A percentile compares a stretch with the other conserved stretches of the same genome.
These are phyloP conservation scores for Paraconiothyrium sp. DNA, from an alignment of 2,329 filamentous ascomycete species.

Conservation along the genomic window DNA sequence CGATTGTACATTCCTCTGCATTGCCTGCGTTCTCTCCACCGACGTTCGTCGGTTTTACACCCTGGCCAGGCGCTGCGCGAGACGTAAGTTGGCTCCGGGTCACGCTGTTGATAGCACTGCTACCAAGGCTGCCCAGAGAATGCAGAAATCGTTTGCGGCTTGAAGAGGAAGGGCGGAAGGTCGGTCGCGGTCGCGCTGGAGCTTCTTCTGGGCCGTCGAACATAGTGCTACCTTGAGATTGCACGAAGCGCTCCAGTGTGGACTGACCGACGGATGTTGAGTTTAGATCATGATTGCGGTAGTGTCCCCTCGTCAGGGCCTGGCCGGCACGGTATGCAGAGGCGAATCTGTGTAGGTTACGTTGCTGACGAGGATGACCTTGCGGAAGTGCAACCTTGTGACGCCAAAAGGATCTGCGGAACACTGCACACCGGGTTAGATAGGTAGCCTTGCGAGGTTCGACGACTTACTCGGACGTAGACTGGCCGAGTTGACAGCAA, in stretches of 20 bases:
- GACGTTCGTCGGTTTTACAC: neutral
- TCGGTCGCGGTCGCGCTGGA: neutral
- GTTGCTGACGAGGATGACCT: neutral
- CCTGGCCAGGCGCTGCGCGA: neutral
- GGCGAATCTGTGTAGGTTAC: neutral
- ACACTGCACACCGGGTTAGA: constrained; percentile 10
- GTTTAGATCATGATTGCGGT: neutral
- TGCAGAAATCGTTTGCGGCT: neutral
- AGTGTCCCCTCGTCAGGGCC: neutral
- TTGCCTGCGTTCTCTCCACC: neutral
- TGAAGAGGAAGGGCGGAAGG: neutral
- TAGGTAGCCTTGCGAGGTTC: neutral
- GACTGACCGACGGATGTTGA: constrained; percentile 2
- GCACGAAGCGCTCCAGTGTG: constrained; percentile 1
- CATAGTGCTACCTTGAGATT: constrained; percentile 1
- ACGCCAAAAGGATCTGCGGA: constrained; percentile 16
- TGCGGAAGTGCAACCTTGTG: neutral
- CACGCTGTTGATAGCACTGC: neutral
- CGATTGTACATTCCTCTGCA: neutral
- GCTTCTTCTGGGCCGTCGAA: neutral
- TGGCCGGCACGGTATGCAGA: neutral
- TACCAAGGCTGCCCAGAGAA: neutral
- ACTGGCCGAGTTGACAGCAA: constrained; percentile 24
- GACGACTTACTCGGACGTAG: constrained; percentile 21
- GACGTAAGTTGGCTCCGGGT: neutral